Percentiles rank a stretch among this genome's conserved stretches.
phyloP scores from a whole-genome alignment of 352 stramenopile species.

The Phytophthora quininea region DNA sequence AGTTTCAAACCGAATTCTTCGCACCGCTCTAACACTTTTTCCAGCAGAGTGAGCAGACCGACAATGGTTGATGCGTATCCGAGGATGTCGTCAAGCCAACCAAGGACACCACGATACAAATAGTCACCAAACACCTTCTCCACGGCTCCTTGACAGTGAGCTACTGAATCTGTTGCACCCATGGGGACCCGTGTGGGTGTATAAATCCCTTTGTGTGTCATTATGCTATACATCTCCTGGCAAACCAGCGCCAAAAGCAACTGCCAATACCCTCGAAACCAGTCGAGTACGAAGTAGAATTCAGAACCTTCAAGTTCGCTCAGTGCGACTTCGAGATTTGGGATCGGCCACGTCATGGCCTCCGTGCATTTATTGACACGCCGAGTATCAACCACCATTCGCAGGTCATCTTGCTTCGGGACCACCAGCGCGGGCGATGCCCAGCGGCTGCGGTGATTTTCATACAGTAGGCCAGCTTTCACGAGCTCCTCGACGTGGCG shows the following conservation, averaged over 20 bases:
- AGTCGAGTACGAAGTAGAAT: constrained; percentile 20
- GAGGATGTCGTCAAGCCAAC: constrained; percentile 11
- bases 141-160: constrained; percentile 11
- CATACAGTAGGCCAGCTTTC: background rate
- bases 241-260: constrained; percentile 9
- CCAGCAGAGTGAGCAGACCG: background rate
- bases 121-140: constrained; percentile 1
- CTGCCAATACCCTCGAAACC: constrained; percentile 25
- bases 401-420: constrained; percentile 5
- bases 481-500: background rate
- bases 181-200: constrained; percentile 25
- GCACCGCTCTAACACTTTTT: constrained; percentile 4
- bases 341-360: constrained; percentile 27
- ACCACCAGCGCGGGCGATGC: constrained; percentile 1
- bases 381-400: constrained; percentile 25
- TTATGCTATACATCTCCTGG: constrained; percentile 20
- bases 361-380: constrained; percentile 18
- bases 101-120: background rate
- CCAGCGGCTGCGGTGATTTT: constrained; percentile 7
- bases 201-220: constrained; percentile 15
- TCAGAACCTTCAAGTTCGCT: constrained; percentile 3
- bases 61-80: background rate
- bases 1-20: constrained; percentile 7
- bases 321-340: constrained; percentile 19
- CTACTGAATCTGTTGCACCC: constrained; percentile 18